Evolutionary conservation across 352 stramenopile species (phyloP), one percentile per base, ranked within the genome.

Genomic region (Phytophthora colocasiae): DNA sequence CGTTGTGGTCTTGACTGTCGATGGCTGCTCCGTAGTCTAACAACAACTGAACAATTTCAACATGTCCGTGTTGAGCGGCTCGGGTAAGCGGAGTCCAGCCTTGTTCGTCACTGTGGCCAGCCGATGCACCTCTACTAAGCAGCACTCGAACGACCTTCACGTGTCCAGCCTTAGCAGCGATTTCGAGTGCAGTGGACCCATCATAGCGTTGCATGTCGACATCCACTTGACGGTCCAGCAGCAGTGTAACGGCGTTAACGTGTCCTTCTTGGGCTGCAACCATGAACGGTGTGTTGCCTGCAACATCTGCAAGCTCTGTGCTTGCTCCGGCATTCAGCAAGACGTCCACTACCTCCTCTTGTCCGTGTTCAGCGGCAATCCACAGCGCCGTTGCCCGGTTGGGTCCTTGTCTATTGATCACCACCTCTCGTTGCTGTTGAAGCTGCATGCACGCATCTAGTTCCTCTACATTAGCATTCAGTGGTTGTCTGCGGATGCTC

Each of bases 1-100:
- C 69, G 17, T 66, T 70, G 26, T 61, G 49, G 47, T 63, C 65
- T 46, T 54, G 59, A 11, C 29, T 57, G 49, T 77, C 53, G 12
- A 73, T 56, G 4, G n/a, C 41, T n/a, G 69, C 50, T 8, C 47
- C 32, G 15, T 29, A 45, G 26, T 70, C 43, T 11, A 70, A 24
- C 19, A 70, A 19, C 24, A 58, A 22, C 27, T 63, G 46, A 65
- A 61, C 62, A 4, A 70, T 41, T 32, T 55, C 47, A 58, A 39
- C 36, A 58, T 70, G 55, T 2, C 55, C 62, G 43, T 41, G 9
- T 27, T 47, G 62, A 1, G 62, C 62, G 19, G 62, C 62, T 54
- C 45, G 39, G 38, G 56, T 65, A 7, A 69, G 54, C 34, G 62
- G 46, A 12, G 62, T 65, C 53, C 62, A 64, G 40, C 44, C 39